Base-by-base conservation (phyloP, 495 filamentous ascomycete genomes). In the Aspergillus steynii region DNA sequence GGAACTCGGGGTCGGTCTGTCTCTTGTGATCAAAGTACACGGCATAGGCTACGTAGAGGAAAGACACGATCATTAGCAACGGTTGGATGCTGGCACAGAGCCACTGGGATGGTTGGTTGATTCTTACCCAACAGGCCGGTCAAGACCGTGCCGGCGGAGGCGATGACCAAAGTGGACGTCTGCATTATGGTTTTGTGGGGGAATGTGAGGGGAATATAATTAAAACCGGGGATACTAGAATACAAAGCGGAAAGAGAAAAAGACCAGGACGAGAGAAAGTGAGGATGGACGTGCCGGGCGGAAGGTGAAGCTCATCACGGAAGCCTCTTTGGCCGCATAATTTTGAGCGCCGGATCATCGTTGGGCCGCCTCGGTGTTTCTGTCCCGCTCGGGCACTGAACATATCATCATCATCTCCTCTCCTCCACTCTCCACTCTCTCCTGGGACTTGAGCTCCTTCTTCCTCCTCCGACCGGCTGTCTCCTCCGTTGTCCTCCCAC, bases 11-110 rank as follows among this genome's bases (percentile, higher is more conserved):
- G 69, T 96, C 88, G 71, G 85, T 88, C 66, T 95, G 90, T 66
- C 95, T 86, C 74, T 89, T 88, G 80, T 97, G 88, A 80, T 99
- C 95, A 70, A 99, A 99, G 82, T 96, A 99, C 59, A 91, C 77
- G 58, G 92, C 96, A 71, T 98, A 88, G 69, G 83, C 85, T 86
- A 48, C 26, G 45, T 45, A 15, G 15, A 20, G 20, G 20, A 47
- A 59, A 7, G 25, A 31, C 32, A n/a, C 50, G n/a, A 51, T 10
- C 48, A 61, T 61, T 61, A 65, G 65, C 60, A 55, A 56, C 58
- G 48, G 48, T 59, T 29, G 49, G 25, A 25, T 52, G 34, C 5
- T 12, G n/a, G 5, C 49, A 14, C 10, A 9, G n/a, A 28, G 53
- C 28, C 14, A 34, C 32, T 29, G 45, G 47, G 47, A 29, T 50